These are phyloP conservation scores for Saccharomyces eubayanus DNA, from an alignment of 805 yeast species.

Conservation along the genomic window DNA sequence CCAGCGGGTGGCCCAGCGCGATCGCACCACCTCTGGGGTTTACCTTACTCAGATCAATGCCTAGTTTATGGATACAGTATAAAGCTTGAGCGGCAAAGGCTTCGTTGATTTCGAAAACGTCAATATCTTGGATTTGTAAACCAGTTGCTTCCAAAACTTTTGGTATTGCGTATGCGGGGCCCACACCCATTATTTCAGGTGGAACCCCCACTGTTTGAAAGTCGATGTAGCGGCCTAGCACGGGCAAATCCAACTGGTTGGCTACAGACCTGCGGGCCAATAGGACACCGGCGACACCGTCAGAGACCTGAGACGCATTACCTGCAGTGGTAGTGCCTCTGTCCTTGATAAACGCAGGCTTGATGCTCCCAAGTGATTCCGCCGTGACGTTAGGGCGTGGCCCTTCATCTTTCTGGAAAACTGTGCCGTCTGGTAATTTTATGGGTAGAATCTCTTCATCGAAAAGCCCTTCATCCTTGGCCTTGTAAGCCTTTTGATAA, in stretches of 20 bases:
- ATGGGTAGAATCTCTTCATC: constrained; percentile 85
- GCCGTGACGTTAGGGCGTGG: constrained; percentile 83
- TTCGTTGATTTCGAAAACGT: constrained; percentile 83
- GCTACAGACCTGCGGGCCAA: constrained; percentile 84
- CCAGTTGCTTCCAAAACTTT: constrained; percentile 57
- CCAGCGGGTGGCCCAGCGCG: constrained; percentile 91
- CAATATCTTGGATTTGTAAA: constrained; percentile 54
- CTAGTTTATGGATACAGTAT: constrained; percentile 57
- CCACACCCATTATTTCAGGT: constrained; percentile 96
- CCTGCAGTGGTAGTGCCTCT: constrained; percentile 87
- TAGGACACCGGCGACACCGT: constrained; percentile 89
- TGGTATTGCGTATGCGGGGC: constrained; percentile 95
- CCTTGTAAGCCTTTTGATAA: constrained; percentile 73
- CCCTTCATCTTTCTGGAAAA: constrained; percentile 73
- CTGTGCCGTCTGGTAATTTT: constrained; percentile 39
- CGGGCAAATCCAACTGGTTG: constrained; percentile 57
- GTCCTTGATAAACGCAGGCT: constrained; percentile 77
- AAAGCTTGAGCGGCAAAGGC: constrained; percentile 95
- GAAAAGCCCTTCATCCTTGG: constrained; percentile 65
- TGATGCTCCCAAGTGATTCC: constrained; percentile 60
- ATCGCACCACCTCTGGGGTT: constrained; percentile 96
- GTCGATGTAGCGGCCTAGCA: constrained; percentile 72
- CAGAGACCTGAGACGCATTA: constrained; percentile 91
- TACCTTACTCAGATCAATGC: constrained; percentile 61
- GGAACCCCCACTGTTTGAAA: constrained; percentile 87